Evolutionary conservation across 179 eudicot genomes (phyloP).

Genomic region (Drosera spatulata): DNA sequence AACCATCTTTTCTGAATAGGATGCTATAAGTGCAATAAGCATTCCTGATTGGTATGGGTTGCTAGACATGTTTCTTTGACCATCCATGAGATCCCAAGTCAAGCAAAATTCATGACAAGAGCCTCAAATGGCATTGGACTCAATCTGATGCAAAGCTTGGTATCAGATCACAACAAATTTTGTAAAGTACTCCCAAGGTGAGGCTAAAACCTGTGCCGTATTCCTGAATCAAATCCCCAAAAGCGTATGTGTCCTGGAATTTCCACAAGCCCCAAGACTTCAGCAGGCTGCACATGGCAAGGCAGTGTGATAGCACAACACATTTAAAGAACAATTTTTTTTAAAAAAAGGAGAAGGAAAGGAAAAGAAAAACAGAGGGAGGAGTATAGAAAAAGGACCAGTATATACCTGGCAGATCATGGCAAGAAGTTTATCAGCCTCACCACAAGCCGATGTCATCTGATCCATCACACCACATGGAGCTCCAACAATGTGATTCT

Average conservation of each 20-base stretch:
- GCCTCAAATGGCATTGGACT: too few relatives aligned
- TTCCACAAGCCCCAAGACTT: conserved; percentile 88
- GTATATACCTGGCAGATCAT: conserved; percentile 90
- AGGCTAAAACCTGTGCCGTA: conserved; percentile 72
- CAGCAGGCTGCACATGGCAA: conserved; percentile 79
- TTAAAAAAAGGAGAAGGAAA: background rate
- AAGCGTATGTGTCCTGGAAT: conserved; percentile 84
- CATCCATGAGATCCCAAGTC: too few relatives aligned
- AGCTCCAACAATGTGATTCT: conserved; percentile 94
- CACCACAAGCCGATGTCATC: conserved; percentile 99
- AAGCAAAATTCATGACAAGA: too few relatives aligned
- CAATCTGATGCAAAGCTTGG: background rate
- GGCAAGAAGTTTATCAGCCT: conserved; percentile 92
- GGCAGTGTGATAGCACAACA: conserved; percentile 4
- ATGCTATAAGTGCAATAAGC: too few relatives aligned
- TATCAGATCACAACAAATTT: background rate
- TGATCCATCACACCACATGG: conserved; percentile 99
- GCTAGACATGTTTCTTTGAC: too few relatives aligned
- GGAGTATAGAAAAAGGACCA: background rate
- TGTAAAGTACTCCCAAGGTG: background rate
- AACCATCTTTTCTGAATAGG: too few relatives aligned
- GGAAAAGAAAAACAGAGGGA: too few relatives aligned
- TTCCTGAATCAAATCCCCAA: conserved; percentile 99
- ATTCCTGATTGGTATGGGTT: too few relatives aligned
- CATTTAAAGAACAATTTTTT: background rate